Conservation (phyloP, 2,329 filamentous ascomycete genomes). For the Bipolaris cookei region DNA sequence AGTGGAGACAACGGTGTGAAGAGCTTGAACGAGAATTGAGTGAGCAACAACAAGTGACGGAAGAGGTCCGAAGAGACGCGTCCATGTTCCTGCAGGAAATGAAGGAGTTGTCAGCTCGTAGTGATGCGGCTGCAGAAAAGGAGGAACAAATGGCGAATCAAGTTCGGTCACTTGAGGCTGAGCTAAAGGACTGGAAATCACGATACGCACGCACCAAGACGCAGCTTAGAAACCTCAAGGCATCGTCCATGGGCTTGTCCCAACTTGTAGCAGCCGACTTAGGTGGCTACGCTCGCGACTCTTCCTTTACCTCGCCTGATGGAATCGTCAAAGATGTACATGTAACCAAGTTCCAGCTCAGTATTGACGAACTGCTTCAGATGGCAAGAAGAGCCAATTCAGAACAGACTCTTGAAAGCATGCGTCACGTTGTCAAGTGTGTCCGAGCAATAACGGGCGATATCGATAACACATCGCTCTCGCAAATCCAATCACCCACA, state of each 20-base stretch:
- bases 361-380: slow-evolving; percentile 87
- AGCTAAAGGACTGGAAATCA: slow-evolving; percentile 88
- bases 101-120: slow-evolving; percentile 82
- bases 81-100: slow-evolving; percentile 86
- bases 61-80: slow-evolving; percentile 85
- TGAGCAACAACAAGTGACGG: slow-evolving; percentile 81
- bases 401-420: slow-evolving; percentile 77
- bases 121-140: slow-evolving; percentile 76
- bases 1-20: slow-evolving; percentile 49
- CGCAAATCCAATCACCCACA: slow-evolving; percentile 44
- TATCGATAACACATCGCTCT: slow-evolving; percentile 64
- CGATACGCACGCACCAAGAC: slow-evolving; percentile 89
- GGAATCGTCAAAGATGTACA: slow-evolving; percentile 90
- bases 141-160: slow-evolving; percentile 79
- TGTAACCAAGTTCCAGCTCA: slow-evolving; percentile 92
- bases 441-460: slow-evolving; percentile 87
- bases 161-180: slow-evolving; percentile 77
- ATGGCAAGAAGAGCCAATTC: slow-evolving; percentile 76
- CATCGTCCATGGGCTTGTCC: slow-evolving; percentile 76
- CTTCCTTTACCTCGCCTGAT: slow-evolving; percentile 70
- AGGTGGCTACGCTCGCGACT: slow-evolving; percentile 69
- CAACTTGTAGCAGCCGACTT: slow-evolving; percentile 66
- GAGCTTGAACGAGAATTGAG: slow-evolving; percentile 66
- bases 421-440: slow-evolving; percentile 83
- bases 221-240: slow-evolving; percentile 79